Percentiles rank a stretch among this genome's conserved stretches.
Conservation (phyloP, 164 flowering plant species). For the Magnolia officinalis region DNA sequence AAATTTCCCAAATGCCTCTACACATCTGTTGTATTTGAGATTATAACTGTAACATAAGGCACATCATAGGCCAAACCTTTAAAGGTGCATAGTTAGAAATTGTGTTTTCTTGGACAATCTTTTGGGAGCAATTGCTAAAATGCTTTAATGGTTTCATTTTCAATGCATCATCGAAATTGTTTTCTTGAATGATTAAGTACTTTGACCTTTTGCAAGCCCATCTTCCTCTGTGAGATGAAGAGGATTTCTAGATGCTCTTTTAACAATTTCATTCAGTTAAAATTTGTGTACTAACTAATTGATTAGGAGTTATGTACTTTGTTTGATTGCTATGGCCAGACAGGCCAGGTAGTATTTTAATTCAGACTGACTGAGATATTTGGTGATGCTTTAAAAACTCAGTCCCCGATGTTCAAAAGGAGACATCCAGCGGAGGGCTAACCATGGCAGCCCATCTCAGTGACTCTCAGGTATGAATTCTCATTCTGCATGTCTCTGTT, state of each 20-base stretch:
- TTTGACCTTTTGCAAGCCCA: not conserved
- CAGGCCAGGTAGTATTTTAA: not conserved
- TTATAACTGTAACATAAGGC: too few species aligned
- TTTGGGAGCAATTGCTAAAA: not conserved
- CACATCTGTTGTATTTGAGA: too few species aligned
- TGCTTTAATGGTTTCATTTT: not conserved
- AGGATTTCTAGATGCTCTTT: not conserved
- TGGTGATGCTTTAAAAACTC: slow-evolving; percentile 32
- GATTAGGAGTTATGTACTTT: not conserved
- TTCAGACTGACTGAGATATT: not conserved
- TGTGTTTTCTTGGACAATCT: too few species aligned
- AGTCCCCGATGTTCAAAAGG: slow-evolving; percentile 27
- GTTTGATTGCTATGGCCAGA: not conserved
- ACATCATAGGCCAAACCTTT: too few species aligned
- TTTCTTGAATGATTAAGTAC: not conserved
- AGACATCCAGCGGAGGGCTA: slow-evolving; percentile 26
- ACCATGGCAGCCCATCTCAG: slow-evolving; percentile 47
- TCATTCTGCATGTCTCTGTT: not conserved
- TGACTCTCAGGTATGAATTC: slow-evolving; percentile 43
- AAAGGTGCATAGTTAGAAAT: not conserved
- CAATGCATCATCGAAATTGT: not conserved
- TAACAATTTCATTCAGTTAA: too few species aligned
- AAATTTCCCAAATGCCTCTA: too few species aligned
- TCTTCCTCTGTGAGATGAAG: not conserved
- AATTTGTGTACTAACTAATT: too few species aligned